Evolutionary conservation across 2,329 filamentous ascomycete species (phyloP), one percentile per base, ranked within the genome.

Genomic region (Microcyclospora pomicola): DNA sequence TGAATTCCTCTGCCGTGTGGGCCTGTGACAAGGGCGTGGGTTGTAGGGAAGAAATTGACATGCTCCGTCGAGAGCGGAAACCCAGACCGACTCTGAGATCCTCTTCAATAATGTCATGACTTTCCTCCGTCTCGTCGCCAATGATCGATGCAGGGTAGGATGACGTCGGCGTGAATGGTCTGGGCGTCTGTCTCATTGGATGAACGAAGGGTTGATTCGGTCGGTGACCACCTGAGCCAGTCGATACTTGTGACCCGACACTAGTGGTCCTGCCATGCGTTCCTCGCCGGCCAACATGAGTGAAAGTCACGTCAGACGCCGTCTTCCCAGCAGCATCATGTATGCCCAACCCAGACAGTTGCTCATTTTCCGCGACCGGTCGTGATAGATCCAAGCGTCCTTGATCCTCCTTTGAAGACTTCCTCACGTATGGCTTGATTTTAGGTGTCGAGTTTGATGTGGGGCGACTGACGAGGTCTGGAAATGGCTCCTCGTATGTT

Each of bases 341-440:
- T 33, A 75, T 74, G 13, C 71, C 71, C 36, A 76, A 53, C 9
- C 71, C 72, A 6, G 65, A 57, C 15, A 67, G 47, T 27, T 57
- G 49, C 40, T 73, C 69, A 43, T 73, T 70, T 45, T 76, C 72
- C 11, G 66, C 63, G 5, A 66, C 65, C 3, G 71, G 67, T 27
- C 69, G 66, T 27, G 69, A 72, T 15, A 74, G 58, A 49, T 76
- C 71, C 38, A 75, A 63, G 33, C 48, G 47, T 16, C 56, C 56
- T 39, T 56, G 53, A 34, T 53, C 48, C 15, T 63, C 59, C 46
- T 69, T 68, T 14, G 69, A 67, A 44, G 69, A 59, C 51, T 71
- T 73, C 36, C 69, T 65, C 37, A 72, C 57, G 42, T 73, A 67
- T 2, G 72, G 70, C 52, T 73, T 74, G 53, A 72, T 66, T 52